Conservation (phyloP, 805 yeast species). For the Tetrapisispora arboricola region DNA sequence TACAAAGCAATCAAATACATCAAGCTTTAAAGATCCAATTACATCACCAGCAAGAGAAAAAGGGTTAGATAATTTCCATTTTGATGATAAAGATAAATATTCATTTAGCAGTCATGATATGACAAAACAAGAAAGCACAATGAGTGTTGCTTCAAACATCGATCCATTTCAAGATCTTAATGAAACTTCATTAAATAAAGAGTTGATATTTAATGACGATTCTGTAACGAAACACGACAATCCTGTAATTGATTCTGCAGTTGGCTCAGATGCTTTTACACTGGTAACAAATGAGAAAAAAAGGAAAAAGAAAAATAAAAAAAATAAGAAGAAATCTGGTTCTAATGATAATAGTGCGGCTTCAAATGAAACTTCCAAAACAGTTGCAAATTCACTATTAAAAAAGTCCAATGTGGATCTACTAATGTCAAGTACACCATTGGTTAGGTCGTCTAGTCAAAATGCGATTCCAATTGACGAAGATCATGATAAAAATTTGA, state of each 20-base stretch:
- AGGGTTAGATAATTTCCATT: neutral
- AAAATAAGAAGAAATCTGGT: constrained; percentile 68
- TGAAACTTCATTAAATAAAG: neutral
- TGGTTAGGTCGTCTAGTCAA: neutral
- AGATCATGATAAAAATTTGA: constrained; percentile 28
- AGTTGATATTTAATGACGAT: neutral
- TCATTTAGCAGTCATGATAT: neutral
- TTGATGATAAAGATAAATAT: neutral
- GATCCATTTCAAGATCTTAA: constrained; percentile 1
- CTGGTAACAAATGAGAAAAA: constrained; percentile 10
- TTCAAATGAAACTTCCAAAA: neutral
- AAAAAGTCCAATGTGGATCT: neutral
- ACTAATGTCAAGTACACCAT: neutral
- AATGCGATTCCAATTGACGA: constrained; percentile 3
- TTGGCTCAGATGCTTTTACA: constrained; percentile 1
- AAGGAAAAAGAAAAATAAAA: constrained; percentile 53
- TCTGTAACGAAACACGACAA: neutral
- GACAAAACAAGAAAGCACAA: neutral
- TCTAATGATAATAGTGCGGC: constrained; percentile 37
- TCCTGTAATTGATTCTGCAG: neutral
- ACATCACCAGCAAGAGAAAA: neutral
- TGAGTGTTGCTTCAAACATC: constrained; percentile 1
- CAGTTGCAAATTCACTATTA: neutral
- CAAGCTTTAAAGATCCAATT: neutral
- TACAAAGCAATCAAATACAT: neutral